Percentiles rank a stretch among this genome's conserved stretches.
These are phyloP conservation scores for Polychaeton citri DNA, from an alignment of 2,329 filamentous ascomycete genomes.

Conservation along the genomic window DNA sequence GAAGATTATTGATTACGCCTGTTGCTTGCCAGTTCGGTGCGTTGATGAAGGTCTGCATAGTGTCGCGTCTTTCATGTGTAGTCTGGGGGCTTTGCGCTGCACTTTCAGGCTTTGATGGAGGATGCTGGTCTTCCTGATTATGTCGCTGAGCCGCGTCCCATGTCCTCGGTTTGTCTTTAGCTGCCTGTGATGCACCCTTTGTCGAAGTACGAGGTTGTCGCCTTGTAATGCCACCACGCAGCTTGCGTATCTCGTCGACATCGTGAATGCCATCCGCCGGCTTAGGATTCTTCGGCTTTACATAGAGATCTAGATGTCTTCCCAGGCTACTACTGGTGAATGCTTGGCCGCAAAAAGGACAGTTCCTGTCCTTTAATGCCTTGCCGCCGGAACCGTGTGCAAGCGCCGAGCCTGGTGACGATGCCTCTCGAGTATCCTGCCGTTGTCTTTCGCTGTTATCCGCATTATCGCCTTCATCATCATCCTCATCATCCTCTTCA, in stretches of 20 bases:
- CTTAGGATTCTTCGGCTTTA: conserved; percentile 86
- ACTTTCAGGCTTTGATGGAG: background rate
- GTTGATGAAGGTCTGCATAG: conserved; percentile 39
- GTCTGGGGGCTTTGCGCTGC: background rate
- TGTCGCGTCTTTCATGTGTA: conserved; percentile 16
- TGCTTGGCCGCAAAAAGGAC: conserved; percentile 74
- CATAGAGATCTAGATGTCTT: conserved; percentile 85
- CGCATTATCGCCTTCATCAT: background rate
- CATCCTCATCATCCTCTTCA: background rate
- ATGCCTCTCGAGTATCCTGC: background rate
- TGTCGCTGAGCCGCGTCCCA: background rate
- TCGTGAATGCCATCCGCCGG: conserved; percentile 75
- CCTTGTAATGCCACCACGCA: conserved; percentile 75
- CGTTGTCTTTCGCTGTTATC: background rate
- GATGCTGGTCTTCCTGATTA: background rate
- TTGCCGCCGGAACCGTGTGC: conserved; percentile 6
- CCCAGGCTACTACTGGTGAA: conserved; percentile 92
- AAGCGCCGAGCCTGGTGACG: background rate
- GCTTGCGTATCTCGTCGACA: conserved; percentile 73
- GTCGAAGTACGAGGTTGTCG: conserved; percentile 53
- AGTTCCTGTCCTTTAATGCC: conserved; percentile 70
- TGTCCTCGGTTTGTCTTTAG: background rate
- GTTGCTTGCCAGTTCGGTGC: conserved; percentile 61
- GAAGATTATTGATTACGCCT: conserved; percentile 64
- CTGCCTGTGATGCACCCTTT: background rate